phyloP scores from a whole-genome alignment of 495 filamentous ascomycete genomes.

The Daldinia decipiens region DNA sequence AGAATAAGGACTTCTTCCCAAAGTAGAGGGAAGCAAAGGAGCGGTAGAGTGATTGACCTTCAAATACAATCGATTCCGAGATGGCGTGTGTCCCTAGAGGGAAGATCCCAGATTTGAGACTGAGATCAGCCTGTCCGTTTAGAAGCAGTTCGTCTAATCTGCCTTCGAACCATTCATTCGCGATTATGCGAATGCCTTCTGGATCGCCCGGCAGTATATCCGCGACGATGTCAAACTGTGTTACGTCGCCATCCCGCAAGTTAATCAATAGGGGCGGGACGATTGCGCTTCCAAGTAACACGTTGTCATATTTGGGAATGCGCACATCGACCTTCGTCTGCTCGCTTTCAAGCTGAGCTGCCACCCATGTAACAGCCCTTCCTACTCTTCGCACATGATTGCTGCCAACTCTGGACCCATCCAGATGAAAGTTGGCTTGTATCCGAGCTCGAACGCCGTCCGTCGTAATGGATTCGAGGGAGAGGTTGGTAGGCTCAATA shows the following conservation, averaged over 20 bases:
- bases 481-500: constrained; percentile 81
- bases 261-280: constrained; percentile 78
- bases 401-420: constrained; percentile 76
- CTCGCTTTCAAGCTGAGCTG: constrained; percentile 73
- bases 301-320: constrained; percentile 82
- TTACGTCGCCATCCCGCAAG: constrained; percentile 79
- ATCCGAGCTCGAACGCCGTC: constrained; percentile 80
- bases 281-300: constrained; percentile 78
- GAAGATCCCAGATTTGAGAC: constrained; percentile 80
- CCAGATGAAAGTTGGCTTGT: constrained; percentile 80
- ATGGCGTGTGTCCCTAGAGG: constrained; percentile 77
- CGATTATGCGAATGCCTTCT: constrained; percentile 80
- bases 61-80: constrained; percentile 75
- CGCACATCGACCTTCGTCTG: constrained; percentile 78
- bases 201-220: constrained; percentile 79
- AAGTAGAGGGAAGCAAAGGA: constrained; percentile 64
- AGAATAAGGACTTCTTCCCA: constrained; percentile 59
- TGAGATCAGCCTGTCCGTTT: constrained; percentile 73
- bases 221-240: constrained; percentile 78
- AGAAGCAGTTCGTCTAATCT: constrained; percentile 73
- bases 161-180: constrained; percentile 88
- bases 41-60: constrained; percentile 77
- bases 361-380: constrained; percentile 82
- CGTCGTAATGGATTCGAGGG: constrained; percentile 82
- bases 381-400: constrained; percentile 77